Evolutionary conservation across 495 filamentous ascomycete species (phyloP), one percentile per base, ranked within the genome.

Genomic region (Bombardia bombarda): DNA sequence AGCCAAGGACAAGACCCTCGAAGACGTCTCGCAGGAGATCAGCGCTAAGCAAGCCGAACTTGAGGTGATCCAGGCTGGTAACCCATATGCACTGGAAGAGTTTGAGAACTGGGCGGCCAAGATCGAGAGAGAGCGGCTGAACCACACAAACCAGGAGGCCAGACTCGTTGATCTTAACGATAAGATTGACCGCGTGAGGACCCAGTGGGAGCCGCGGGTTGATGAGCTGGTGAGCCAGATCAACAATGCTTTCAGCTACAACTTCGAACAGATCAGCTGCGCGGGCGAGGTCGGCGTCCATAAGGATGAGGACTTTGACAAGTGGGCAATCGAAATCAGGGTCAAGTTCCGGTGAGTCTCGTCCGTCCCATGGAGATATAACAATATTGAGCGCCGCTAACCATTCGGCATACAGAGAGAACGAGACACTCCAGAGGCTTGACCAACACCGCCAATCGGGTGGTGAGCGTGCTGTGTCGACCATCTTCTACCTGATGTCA

Each of bases 401-500:
- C 24, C 19, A 12, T 38, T n/a, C 14, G 17, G 13, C n/a, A 33
- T 20, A 19, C 52, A 86, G 84, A 44, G 83, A 94, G 59, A 73
- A 80, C 58, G 93, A 95, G 58, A 76, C 73, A 8, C 78, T 99
- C 14, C 86, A 90, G 32, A 66, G 86, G 17, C 78, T 99, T 6
- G 81, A 90, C 60, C 80, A 85, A 19, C 89, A 97, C 60, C 87
- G 93, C 23, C 92, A 99, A 62, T 95, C 89, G 16, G 92, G 92
- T 47, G 92, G 92, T 42, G 92, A 99, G 67, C 83, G 93, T 30
- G 88, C 92, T 20, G 92, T 99, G 24, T 90, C 85, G 23, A 99
- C 92, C 2, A 95, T 99, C 58, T 99, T 96, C 75, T 99, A 96
- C 64, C 86, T 99, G 47, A 97, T 99, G 90, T 86, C 93, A 1